Conservation (phyloP, 2,329 filamentous ascomycete genomes). For the Hypomyces perniciosus region DNA sequence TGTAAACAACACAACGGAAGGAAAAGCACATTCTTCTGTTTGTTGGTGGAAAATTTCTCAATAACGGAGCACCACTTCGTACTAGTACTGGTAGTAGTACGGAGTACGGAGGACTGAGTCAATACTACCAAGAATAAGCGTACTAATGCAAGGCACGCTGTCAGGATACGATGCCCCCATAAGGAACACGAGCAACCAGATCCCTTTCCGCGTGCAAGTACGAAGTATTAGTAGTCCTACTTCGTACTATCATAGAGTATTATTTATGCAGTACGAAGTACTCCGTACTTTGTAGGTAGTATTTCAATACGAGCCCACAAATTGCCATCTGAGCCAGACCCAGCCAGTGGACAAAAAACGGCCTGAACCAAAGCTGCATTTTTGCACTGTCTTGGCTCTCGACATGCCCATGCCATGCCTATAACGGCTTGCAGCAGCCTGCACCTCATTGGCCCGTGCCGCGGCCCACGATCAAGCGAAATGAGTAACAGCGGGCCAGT, state of each 20-base stretch:
- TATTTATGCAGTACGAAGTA: not conserved
- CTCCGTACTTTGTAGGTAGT: not conserved
- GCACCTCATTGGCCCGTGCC: too few species aligned
- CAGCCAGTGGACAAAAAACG: too few species aligned
- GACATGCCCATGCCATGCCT: not conserved
- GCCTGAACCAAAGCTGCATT: too few species aligned
- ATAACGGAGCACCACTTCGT: too few species aligned
- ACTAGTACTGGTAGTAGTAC: not conserved
- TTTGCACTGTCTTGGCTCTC: too few species aligned
- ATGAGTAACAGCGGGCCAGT: not conserved
- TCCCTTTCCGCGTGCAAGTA: not conserved
- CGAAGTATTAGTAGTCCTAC: not conserved
- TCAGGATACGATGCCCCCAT: not conserved
- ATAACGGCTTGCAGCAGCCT: not conserved
- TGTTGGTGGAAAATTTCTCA: not conserved
- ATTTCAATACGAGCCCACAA: not conserved
- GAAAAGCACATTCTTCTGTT: not conserved
- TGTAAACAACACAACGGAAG: not conserved
- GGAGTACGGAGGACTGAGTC: not conserved
- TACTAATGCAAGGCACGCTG: not conserved
- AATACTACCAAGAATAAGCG: not conserved
- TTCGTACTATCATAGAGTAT: conserved; percentile 5
- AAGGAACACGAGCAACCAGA: not conserved
- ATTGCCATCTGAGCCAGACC: too few species aligned
- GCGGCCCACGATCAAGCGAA: too few species aligned